phyloP scores from a whole-genome alignment of 2,329 filamentous ascomycete genomes.

The Diaporthe batatas region DNA sequence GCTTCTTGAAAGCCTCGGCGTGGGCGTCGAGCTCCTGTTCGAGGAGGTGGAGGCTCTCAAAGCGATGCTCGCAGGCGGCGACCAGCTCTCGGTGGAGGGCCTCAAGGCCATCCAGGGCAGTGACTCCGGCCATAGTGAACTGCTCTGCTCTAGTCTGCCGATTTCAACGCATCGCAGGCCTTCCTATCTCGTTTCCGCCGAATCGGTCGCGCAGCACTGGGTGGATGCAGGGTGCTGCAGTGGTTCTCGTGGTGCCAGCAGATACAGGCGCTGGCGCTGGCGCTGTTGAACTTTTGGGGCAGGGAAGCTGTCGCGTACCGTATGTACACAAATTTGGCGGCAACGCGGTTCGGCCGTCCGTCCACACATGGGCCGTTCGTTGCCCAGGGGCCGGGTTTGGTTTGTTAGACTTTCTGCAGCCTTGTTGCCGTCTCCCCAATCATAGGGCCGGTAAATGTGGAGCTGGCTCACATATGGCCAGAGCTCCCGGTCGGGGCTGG shows the following conservation, averaged over 20 bases:
- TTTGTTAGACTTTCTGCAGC: slow-evolving; percentile 35
- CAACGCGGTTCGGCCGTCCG: slow-evolving; percentile 32
- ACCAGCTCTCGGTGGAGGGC: slow-evolving; percentile 88
- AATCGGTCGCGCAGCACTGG: neutral
- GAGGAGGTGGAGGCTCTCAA: slow-evolving; percentile 73
- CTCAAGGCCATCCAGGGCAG: slow-evolving; percentile 82
- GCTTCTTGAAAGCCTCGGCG: slow-evolving; percentile 74
- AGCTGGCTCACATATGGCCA: neutral
- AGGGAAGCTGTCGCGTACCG: slow-evolving; percentile 37
- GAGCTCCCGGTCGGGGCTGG: slow-evolving; percentile 11
- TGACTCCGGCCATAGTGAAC: slow-evolving; percentile 77
- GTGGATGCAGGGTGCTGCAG: slow-evolving; percentile 31
- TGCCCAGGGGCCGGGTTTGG: slow-evolving; percentile 8
- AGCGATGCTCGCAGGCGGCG: slow-evolving; percentile 78
- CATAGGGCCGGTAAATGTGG: neutral
- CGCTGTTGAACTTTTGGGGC: slow-evolving; percentile 32
- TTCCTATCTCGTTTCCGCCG: neutral
- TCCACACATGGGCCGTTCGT: neutral
- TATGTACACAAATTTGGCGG: slow-evolving; percentile 41
- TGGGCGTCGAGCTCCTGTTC: slow-evolving; percentile 78
- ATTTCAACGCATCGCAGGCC: slow-evolving; percentile 39
- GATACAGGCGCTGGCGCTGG: slow-evolving; percentile 31
- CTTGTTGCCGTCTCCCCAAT: slow-evolving; percentile 33
- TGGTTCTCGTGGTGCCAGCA: slow-evolving; percentile 32
- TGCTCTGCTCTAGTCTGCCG: slow-evolving; percentile 23